Percentiles rank a stretch among this genome's conserved stretches.
phyloP scores from a whole-genome alignment of 192 early-diverging fungal species.

The Phlyctochytrium planicorne region DNA sequence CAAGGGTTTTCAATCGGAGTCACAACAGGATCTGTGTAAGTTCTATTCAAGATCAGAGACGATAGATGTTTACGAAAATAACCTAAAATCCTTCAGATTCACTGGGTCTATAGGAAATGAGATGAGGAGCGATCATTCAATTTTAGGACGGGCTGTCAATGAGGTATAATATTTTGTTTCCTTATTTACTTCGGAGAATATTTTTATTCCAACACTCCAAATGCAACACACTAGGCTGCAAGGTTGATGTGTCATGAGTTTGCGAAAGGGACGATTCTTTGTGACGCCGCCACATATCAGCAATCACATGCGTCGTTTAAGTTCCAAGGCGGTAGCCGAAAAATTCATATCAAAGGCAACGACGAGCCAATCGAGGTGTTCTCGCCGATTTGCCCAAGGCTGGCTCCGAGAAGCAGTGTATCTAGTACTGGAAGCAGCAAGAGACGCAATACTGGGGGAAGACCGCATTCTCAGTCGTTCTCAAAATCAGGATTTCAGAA shows the following conservation, averaged over 20 bases:
- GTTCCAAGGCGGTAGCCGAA: neutral
- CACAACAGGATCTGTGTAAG: slow-evolving; percentile 6
- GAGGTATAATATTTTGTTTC: slow-evolving; percentile 1
- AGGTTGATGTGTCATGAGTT: neutral
- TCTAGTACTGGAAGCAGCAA: neutral
- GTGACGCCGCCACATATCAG: neutral
- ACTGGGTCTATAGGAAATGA: slow-evolving; percentile 16
- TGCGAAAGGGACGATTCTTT: neutral
- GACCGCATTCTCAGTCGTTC: no score
- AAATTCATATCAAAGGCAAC: neutral
- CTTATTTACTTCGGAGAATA: no score
- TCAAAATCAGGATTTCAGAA: no score
- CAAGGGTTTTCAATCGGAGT: slow-evolving; percentile 8
- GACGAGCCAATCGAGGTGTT: neutral
- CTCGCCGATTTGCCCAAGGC: neutral
- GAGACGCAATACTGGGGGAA: neutral
- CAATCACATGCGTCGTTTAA: neutral
- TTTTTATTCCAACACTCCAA: no score
- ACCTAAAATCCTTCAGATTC: neutral
- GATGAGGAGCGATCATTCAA: slow-evolving; percentile 12
- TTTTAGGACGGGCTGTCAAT: slow-evolving; percentile 10
- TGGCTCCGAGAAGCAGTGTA: neutral
- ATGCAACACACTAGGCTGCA: slow-evolving; percentile 1
- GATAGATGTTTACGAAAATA: neutral
- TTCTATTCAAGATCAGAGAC: slow-evolving; percentile 1